A percentile compares a stretch with the other conserved stretches of the same genome.
Evolutionary conservation across 495 filamentous ascomycete genomes (phyloP).

Genomic region (Penicillium lividum): DNA sequence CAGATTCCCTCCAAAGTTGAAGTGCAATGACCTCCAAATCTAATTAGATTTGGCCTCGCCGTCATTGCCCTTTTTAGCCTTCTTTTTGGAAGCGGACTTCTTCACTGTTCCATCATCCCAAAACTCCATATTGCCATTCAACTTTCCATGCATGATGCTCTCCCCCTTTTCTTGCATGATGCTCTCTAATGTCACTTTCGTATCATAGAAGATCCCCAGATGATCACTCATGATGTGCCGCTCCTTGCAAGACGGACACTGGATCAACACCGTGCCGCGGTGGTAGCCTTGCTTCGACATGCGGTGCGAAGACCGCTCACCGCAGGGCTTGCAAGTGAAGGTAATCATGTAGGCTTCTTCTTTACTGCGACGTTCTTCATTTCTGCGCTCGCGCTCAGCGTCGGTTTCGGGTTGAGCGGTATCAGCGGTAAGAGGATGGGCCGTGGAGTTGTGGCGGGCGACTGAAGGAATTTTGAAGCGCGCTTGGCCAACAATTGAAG

Average conservation of each 20-base stretch:
- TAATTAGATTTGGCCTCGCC: not conserved
- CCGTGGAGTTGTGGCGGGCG: conserved; percentile 35
- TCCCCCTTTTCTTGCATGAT: conserved; percentile 37
- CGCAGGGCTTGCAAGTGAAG: conserved; percentile 92
- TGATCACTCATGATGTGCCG: conserved; percentile 93
- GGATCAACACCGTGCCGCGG: conserved; percentile 80
- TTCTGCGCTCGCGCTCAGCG: conserved; percentile 34
- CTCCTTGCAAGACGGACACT: conserved; percentile 79
- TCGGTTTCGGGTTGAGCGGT: conserved; percentile 24
- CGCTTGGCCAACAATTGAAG: conserved; percentile 6
- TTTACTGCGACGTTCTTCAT: conserved; percentile 38
- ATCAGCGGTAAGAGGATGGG: conserved; percentile 35
- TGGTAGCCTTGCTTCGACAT: conserved; percentile 95
- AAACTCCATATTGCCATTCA: conserved; percentile 65
- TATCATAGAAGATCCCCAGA: conserved; percentile 55
- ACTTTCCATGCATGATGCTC: conserved; percentile 32
- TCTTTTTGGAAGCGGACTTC: conserved; percentile 15
- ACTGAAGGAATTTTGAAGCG: conserved; percentile 10
- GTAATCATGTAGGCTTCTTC: conserved; percentile 78
- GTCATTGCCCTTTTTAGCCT: not conserved
- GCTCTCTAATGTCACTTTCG: conserved; percentile 39
- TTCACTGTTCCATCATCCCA: conserved; percentile 62
- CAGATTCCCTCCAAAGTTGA: not conserved
- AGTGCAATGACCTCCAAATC: not conserved
- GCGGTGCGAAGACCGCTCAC: conserved; percentile 67